Percentiles rank a stretch among this genome's conserved stretches.
Evolutionary conservation across 768 basidiomycete genomes (phyloP).

Genomic region (Mycena albidolilacea): DNA sequence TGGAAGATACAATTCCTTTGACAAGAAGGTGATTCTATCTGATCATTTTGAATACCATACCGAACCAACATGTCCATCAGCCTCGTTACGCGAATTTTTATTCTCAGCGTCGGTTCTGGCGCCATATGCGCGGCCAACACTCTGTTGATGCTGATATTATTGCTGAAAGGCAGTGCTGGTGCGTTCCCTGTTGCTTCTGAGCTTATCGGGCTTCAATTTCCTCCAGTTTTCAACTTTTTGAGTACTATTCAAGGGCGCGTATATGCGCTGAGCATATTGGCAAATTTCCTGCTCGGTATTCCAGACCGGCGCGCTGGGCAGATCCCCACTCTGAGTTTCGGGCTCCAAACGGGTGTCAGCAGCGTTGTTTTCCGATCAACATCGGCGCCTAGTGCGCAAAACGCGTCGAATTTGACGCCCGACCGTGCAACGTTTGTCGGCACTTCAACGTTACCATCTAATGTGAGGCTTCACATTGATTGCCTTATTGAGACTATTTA

Average conservation of each 20-base stretch:
- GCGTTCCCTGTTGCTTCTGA: not conserved
- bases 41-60: not conserved
- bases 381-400: not conserved
- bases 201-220: not conserved
- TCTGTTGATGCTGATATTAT: not conserved
- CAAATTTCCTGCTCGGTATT: not conserved
- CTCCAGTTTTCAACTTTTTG: not conserved
- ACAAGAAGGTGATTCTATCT: not conserved
- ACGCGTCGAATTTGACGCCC: not conserved
- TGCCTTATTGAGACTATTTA: no score
- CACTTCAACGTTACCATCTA: not conserved
- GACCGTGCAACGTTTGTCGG: not conserved
- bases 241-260: not conserved
- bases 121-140: not conserved
- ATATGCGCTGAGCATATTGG: not conserved
- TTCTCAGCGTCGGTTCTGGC: not conserved
- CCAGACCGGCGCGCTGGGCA: no score
- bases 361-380: not conserved
- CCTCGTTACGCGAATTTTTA: not conserved
- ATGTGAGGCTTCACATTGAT: not conserved
- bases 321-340: not conserved
- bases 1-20: not conserved
- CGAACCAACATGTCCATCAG: not conserved
- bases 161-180: not conserved
- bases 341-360: no score